phyloP scores from a whole-genome alignment of 176 grass and related monocot genomes.

The Lolium multiflorum region DNA sequence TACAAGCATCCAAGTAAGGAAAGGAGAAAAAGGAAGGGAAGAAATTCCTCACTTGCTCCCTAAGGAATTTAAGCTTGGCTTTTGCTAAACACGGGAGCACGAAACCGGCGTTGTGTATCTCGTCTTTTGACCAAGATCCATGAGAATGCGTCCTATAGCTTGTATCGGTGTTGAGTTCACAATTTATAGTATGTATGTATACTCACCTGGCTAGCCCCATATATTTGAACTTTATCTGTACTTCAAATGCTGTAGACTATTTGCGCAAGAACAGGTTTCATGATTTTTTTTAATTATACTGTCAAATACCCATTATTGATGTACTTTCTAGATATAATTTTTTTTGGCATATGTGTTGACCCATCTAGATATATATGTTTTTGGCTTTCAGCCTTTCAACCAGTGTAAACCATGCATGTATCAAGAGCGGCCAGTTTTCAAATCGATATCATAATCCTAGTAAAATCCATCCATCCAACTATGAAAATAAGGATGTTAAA shows the following conservation, averaged over 20 bases:
- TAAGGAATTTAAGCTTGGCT: conserved; percentile 51
- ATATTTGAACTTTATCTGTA: no score
- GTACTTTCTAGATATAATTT: no score
- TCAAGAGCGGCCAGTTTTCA: not conserved
- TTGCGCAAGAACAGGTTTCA: no score
- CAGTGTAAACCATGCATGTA: not conserved
- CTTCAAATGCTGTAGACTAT: no score
- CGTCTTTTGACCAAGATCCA: conserved; percentile 39
- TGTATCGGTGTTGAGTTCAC: not conserved
- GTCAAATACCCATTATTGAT: no score
- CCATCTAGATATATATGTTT: not conserved
- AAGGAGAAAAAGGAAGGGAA: conserved; percentile 9
- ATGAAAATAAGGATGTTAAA: not conserved
- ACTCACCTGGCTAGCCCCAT: no score
- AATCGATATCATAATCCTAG: not conserved
- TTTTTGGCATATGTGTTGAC: no score
- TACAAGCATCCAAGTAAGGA: conserved; percentile 26
- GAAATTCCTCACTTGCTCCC: conserved; percentile 57
- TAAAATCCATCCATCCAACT: not conserved
- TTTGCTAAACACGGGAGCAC: conserved; percentile 39
- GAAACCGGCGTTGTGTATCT: conserved; percentile 33
- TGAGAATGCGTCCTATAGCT: not conserved
- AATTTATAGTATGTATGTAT: no score
- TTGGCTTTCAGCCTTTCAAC: not conserved
- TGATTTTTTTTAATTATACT: no score